Conservation (phyloP, 345 rosid genomes). For the Salix purpurea region DNA sequence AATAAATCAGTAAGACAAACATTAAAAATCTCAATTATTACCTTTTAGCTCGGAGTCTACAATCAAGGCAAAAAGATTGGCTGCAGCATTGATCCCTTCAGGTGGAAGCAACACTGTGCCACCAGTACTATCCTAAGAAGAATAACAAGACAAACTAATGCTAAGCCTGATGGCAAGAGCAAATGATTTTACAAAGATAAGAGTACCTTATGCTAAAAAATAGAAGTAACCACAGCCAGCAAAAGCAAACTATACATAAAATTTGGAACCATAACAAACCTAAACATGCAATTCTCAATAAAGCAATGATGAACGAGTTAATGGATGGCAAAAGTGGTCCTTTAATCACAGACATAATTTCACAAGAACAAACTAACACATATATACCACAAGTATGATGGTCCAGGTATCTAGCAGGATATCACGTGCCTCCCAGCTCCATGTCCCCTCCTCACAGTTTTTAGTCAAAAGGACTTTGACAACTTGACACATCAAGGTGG, state of each 20-base stretch:
- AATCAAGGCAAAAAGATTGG: slow-evolving; percentile 70
- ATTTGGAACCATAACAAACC: too few species aligned
- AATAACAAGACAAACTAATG: not conserved
- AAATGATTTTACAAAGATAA: not conserved
- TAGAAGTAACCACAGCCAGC: not conserved
- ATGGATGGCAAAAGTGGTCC: not conserved
- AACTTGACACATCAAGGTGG: slow-evolving; percentile 85
- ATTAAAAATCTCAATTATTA: slow-evolving; percentile 19
- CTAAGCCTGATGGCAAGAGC: too few species aligned
- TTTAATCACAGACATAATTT: not conserved
- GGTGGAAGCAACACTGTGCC: slow-evolving; percentile 61
- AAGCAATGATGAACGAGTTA: too few species aligned
- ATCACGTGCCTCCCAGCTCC: slow-evolving; percentile 99
- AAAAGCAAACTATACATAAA: too few species aligned
- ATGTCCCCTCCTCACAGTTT: slow-evolving; percentile 65
- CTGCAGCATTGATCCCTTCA: slow-evolving; percentile 85
- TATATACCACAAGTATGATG: slow-evolving; percentile 65
- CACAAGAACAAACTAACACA: not conserved
- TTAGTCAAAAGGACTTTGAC: slow-evolving; percentile 65
- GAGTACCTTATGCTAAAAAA: not conserved
- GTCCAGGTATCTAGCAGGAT: slow-evolving; percentile 95
- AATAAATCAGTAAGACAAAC: slow-evolving; percentile 9
- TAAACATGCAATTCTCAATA: too few species aligned
- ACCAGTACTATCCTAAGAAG: slow-evolving; percentile 39
- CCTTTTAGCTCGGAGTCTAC: slow-evolving; percentile 82